Evolutionary conservation across 139 green algal species (phyloP).

Genomic region (Gonium pectorale): DNA sequence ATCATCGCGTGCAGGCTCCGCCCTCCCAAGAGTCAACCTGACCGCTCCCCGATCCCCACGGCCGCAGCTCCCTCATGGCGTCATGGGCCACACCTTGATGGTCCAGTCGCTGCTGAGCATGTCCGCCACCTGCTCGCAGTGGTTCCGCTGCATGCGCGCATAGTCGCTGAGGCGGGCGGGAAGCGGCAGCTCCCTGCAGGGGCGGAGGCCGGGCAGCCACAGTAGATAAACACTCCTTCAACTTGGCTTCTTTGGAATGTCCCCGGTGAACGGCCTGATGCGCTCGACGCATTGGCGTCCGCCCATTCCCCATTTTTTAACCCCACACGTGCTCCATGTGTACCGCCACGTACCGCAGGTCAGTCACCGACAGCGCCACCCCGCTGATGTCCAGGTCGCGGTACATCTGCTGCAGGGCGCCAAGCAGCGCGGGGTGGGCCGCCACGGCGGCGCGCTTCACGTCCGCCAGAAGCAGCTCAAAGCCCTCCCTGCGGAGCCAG

Average conservation of each 20-base stretch:
- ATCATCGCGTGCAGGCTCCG: no score
- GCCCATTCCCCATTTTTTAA: no score
- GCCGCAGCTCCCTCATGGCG: no score
- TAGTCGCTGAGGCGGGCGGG: constrained; percentile 65
- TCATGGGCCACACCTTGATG: constrained; percentile 78
- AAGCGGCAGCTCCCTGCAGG: constrained; percentile 49
- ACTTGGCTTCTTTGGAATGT: no score
- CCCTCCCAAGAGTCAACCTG: no score
- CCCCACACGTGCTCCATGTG: no score
- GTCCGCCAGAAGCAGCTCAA: constrained; percentile 52
- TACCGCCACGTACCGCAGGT: no score
- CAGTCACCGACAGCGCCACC: constrained; percentile 44
- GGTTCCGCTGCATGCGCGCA: constrained; percentile 59
- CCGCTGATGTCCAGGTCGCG: constrained; percentile 66
- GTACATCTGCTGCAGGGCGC: constrained; percentile 66
- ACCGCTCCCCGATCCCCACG: no score
- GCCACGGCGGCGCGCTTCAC: constrained; percentile 49
- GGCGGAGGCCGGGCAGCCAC: not conserved
- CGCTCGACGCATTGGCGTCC: no score
- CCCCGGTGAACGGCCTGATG: no score
- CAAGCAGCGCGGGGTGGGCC: constrained; percentile 59
- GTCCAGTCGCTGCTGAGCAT: constrained; percentile 74
- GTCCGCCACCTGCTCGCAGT: constrained; percentile 61
- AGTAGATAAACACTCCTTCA: not conserved
- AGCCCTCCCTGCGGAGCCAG: constrained; percentile 20